phyloP scores from a whole-genome alignment of 2,329 filamentous ascomycete species.

The Didymella segeticola region DNA sequence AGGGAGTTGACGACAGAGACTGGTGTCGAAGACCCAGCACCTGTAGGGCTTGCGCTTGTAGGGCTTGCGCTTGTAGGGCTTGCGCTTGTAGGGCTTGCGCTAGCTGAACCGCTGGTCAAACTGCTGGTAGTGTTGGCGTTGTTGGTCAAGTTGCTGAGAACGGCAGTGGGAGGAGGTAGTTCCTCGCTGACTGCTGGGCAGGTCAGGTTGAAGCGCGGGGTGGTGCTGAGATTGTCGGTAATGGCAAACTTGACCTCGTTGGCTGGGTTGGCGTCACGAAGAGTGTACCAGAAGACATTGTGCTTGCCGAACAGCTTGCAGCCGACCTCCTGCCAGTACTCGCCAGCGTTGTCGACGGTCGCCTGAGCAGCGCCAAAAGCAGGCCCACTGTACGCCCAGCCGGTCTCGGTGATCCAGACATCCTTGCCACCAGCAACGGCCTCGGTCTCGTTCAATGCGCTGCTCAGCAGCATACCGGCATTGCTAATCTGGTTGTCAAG shows the following conservation, averaged over 20 bases:
- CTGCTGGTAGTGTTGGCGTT: slow-evolving; percentile 1
- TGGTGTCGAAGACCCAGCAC: slow-evolving; percentile 22
- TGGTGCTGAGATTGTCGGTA: slow-evolving; percentile 61
- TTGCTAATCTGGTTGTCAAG: slow-evolving; percentile 46
- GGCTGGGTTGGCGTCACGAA: slow-evolving; percentile 57
- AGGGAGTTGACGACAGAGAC: slow-evolving; percentile 31
- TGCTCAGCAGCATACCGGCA: slow-evolving; percentile 49
- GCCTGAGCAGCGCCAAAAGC: slow-evolving; percentile 38
- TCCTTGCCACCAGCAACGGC: slow-evolving; percentile 40
- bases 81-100: slow-evolving; percentile 1
- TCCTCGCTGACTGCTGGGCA: slow-evolving; percentile 49
- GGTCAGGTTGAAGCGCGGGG: slow-evolving; percentile 60
- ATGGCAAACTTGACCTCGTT: slow-evolving; percentile 66
- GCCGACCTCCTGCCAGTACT: slow-evolving; percentile 45
- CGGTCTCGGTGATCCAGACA: slow-evolving; percentile 51
- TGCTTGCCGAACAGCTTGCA: slow-evolving; percentile 42
- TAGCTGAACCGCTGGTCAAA: slow-evolving; percentile 7
- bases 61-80: slow-evolving; percentile 5
- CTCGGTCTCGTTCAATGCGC: slow-evolving; percentile 38
- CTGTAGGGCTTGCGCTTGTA: slow-evolving; percentile 8
- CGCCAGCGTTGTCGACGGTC: slow-evolving; percentile 38
- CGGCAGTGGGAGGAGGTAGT: slow-evolving; percentile 21
- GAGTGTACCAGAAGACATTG: slow-evolving; percentile 48
- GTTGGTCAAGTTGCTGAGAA: slow-evolving; percentile 22
- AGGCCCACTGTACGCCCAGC: slow-evolving; percentile 44